Percentiles rank a stretch among this genome's conserved stretches.
Conservation (phyloP, 345 rosid species). For the Cochlearia excelsa region DNA sequence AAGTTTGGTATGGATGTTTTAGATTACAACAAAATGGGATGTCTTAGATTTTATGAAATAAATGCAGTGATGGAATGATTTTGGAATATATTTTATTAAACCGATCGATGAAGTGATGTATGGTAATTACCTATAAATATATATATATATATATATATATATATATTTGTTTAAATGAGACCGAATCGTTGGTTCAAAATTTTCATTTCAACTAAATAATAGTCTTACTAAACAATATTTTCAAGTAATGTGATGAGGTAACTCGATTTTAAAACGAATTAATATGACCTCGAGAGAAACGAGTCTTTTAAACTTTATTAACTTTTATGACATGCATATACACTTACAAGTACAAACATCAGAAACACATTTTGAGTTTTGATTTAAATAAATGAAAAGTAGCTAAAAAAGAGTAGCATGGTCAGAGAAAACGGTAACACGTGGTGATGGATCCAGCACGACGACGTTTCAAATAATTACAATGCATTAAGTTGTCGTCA, state of each 20-base stretch:
- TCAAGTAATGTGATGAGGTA: no score
- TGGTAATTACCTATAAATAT: background rate
- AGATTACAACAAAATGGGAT: no score
- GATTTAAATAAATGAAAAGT: background rate
- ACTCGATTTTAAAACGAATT: background rate
- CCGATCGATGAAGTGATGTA: background rate
- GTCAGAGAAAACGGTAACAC: constrained; percentile 25
- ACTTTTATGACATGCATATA: no score
- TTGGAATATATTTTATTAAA: background rate
- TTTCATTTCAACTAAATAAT: background rate
- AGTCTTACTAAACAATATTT: background rate
- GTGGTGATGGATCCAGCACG: constrained; percentile 24
- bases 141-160: no score
- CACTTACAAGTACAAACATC: background rate
- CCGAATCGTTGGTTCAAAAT: background rate
- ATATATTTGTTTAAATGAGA: background rate
- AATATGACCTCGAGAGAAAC: constrained; percentile 1
- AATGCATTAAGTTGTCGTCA: constrained; percentile 18
- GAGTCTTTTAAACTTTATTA: no score
- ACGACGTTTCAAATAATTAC: background rate
- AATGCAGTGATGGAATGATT: constrained; percentile 1
- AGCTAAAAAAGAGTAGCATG: background rate
- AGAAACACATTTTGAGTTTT: constrained; percentile 9
- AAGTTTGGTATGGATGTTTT: no score
- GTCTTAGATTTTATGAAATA: constrained; percentile 12